These are phyloP conservation scores for Cinnamomum chago DNA, from an alignment of 164 flowering plant species.

Conservation along the genomic window DNA sequence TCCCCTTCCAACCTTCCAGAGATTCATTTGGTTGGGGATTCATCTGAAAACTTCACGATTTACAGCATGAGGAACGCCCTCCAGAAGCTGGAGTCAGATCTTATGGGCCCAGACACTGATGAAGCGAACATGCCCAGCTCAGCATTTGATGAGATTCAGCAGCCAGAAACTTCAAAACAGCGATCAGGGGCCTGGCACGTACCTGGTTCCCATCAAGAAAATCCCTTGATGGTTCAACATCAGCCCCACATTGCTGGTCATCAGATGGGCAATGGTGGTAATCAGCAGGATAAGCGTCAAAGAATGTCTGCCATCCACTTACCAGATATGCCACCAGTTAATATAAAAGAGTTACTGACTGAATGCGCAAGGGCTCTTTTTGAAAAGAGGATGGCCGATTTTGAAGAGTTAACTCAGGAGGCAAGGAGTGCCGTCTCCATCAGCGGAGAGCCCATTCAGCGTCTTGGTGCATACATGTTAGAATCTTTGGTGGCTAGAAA, in stretches of 20 bases:
- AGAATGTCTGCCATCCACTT: slow-evolving; percentile 23
- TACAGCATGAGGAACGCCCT: slow-evolving; percentile 35
- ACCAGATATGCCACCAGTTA: slow-evolving; percentile 1
- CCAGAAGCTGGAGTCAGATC: slow-evolving; percentile 57
- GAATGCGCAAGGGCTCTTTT: slow-evolving; percentile 24
- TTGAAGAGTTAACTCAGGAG: slow-evolving; percentile 6
- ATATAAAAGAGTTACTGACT: slow-evolving; percentile 21
- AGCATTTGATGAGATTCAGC: slow-evolving; percentile 25
- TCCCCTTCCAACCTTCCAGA: slow-evolving; percentile 18
- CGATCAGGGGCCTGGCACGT: slow-evolving; percentile 30
- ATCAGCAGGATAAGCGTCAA: slow-evolving; percentile 40
- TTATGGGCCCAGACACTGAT: slow-evolving; percentile 67
- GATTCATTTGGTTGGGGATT: slow-evolving; percentile 18
- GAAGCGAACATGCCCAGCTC: slow-evolving; percentile 27
- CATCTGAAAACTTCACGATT: slow-evolving; percentile 22
- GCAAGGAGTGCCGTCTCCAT: slow-evolving; percentile 18
- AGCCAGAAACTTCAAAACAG: slow-evolving; percentile 28
- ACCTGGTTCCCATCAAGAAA: slow-evolving; percentile 11
- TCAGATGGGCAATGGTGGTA: slow-evolving; percentile 18
- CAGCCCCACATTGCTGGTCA: slow-evolving; percentile 25
- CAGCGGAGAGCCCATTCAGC: slow-evolving; percentile 32
- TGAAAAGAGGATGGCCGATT: slow-evolving; percentile 13
- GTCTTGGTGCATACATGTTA: slow-evolving; percentile 39
- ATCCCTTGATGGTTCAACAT: slow-evolving; percentile 17
- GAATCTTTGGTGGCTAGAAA: slow-evolving; percentile 38